phyloP scores from a whole-genome alignment of 208 protist genomes.

The Trichomonas tenax region DNA sequence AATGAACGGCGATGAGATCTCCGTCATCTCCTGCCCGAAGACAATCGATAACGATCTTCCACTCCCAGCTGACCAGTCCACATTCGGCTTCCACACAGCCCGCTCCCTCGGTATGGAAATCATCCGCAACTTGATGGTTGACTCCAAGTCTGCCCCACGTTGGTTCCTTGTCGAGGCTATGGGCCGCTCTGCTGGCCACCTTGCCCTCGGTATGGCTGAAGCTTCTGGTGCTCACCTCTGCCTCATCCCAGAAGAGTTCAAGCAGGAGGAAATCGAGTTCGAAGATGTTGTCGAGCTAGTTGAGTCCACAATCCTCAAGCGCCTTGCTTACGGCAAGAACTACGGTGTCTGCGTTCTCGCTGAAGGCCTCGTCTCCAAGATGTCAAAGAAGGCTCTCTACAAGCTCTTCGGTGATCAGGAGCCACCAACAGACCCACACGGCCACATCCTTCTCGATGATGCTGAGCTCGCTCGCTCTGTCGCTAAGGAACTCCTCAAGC shows the following conservation, averaged over 20 bases:
- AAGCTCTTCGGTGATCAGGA: background rate
- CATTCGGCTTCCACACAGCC: slow-evolving; percentile 1
- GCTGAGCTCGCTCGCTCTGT: slow-evolving; percentile 20
- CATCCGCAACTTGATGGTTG: background rate
- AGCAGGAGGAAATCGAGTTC: background rate
- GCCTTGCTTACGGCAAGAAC: slow-evolving; percentile 19
- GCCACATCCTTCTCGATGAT: slow-evolving; percentile 27
- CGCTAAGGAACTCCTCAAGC: slow-evolving; percentile 22
- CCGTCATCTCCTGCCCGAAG: background rate
- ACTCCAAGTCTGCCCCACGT: background rate
- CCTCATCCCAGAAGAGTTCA: slow-evolving; percentile 33
- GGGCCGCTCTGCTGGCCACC: slow-evolving; percentile 14
- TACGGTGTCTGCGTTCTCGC: slow-evolving; percentile 29
- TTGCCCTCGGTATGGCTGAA: slow-evolving; percentile 29
- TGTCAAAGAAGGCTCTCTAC: slow-evolving; percentile 22
- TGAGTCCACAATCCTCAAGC: slow-evolving; percentile 25
- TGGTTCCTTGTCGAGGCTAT: background rate
- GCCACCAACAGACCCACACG: slow-evolving; percentile 20
- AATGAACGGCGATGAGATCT: background rate
- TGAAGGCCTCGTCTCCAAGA: slow-evolving; percentile 27
- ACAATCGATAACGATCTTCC: slow-evolving; percentile 15
- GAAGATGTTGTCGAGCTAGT: slow-evolving; percentile 25
- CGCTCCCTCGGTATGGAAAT: background rate
- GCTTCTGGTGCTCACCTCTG: slow-evolving; percentile 26
- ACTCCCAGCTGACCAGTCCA: background rate